Conservation (phyloP, 805 yeast species). For the Candida argentea region DNA sequence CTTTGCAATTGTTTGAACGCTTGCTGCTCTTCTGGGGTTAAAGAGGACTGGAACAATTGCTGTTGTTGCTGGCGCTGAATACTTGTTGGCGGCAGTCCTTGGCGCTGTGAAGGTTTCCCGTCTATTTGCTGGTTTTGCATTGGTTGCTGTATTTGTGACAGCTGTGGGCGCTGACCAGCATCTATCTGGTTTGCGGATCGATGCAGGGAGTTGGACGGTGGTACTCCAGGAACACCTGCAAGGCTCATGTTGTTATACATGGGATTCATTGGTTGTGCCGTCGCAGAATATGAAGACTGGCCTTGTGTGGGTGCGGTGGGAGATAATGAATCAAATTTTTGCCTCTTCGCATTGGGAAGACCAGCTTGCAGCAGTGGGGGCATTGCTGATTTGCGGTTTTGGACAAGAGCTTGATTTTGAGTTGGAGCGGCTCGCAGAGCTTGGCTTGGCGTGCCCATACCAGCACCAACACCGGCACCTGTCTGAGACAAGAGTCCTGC, state of each 20-base stretch:
- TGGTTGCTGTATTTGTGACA: constrained; percentile 9
- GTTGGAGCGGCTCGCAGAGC: not conserved
- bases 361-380: constrained; percentile 4
- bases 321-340: too few species aligned
- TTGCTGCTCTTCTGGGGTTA: constrained; percentile 33
- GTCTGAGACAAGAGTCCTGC: constrained; percentile 23
- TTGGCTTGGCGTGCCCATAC: constrained; percentile 17
- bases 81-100: constrained; percentile 2
- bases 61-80: constrained; percentile 33
- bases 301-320: constrained; percentile 1
- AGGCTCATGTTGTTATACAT: not conserved
- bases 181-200: constrained; percentile 7
- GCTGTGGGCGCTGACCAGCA: constrained; percentile 10
- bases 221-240: too few species aligned
- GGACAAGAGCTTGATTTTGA: not conserved
- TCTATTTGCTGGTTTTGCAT: constrained; percentile 5
- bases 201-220: too few species aligned
- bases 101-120: constrained; percentile 2
- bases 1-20: constrained; percentile 29
- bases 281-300: not conserved
- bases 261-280: not conserved
- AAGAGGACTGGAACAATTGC: constrained; percentile 32
- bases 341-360: too few species aligned
- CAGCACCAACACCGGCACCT: too few species aligned
- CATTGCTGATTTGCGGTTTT: constrained; percentile 14